A percentile compares a stretch with the other conserved stretches of the same genome.
Conservation (phyloP, 306 rosid genomes). For the Alnus glutinosa region DNA sequence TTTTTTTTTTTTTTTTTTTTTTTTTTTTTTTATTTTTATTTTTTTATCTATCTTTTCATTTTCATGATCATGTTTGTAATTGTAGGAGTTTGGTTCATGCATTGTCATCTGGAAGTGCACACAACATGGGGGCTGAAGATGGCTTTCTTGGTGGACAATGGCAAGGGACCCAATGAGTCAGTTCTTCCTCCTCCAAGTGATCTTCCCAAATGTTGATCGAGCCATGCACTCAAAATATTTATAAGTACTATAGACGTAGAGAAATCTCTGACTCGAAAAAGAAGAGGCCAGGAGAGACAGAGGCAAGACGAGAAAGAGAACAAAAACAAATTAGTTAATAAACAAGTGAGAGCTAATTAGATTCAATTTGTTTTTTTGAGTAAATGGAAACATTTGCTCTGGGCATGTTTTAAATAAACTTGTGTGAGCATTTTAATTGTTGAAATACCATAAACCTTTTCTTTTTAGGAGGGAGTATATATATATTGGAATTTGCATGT, state of each 20-base stretch:
- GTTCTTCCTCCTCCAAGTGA: slow-evolving; percentile 79
- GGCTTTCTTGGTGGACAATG: slow-evolving; percentile 94
- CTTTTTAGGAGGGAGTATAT: background rate
- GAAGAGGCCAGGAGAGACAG: slow-evolving; percentile 34
- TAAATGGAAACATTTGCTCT: slow-evolving; percentile 31
- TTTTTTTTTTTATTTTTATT: background rate
- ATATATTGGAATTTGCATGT: background rate
- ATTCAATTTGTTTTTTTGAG: slow-evolving; percentile 14
- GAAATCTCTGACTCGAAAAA: slow-evolving; percentile 23
- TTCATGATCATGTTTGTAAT: slow-evolving; percentile 1
- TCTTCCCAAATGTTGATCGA: slow-evolving; percentile 88
- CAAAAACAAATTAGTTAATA: slow-evolving; percentile 23
- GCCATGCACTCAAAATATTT: background rate
- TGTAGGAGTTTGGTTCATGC: slow-evolving; percentile 93
- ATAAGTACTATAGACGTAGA: background rate
- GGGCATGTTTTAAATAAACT: slow-evolving; percentile 29
- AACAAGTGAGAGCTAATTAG: background rate
- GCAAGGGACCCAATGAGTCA: slow-evolving; percentile 74
- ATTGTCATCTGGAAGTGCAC: slow-evolving; percentile 89
- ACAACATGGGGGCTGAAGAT: slow-evolving; percentile 98
- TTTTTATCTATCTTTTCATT: background rate
- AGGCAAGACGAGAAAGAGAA: slow-evolving; percentile 30
- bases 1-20: background rate
- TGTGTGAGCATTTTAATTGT: slow-evolving; percentile 19
- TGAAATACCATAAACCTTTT: background rate